A percentile compares a stretch with the other conserved stretches of the same genome.
Evolutionary conservation across 192 early-diverging fungal species (phyloP).

Genomic region (Allomyces arbusculus): DNA sequence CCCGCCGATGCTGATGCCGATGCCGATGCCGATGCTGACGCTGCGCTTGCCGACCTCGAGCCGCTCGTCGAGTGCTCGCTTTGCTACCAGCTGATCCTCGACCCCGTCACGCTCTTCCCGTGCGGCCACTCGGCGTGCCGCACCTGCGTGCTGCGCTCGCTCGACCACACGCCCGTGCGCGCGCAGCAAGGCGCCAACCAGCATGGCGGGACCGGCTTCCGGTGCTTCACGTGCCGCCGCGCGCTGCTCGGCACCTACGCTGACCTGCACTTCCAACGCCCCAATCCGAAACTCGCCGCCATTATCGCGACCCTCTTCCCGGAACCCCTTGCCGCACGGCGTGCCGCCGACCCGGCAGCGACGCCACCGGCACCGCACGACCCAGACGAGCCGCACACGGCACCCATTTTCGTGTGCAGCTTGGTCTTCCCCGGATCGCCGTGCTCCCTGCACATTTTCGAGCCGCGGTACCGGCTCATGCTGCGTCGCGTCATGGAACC

Average conservation of each 20-base stretch:
- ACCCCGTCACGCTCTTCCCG: slow-evolving; percentile 31
- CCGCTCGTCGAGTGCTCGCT: slow-evolving; percentile 30
- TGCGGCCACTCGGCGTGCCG: slow-evolving; percentile 52
- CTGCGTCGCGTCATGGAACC: slow-evolving; percentile 19
- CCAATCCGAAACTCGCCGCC: background rate
- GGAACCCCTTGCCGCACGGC: background rate
- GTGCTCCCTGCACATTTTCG: slow-evolving; percentile 39
- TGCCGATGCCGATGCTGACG: too few relatives aligned
- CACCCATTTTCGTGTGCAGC: slow-evolving; percentile 35
- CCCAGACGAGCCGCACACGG: slow-evolving; percentile 12
- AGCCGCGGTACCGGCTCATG: slow-evolving; percentile 43
- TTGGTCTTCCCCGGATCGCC: slow-evolving; percentile 37
- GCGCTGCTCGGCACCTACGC: background rate
- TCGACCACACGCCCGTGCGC: slow-evolving; percentile 20
- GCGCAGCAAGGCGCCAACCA: background rate
- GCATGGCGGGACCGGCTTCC: background rate
- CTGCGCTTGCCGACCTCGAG: background rate
- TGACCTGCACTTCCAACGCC: background rate
- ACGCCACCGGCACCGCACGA: slow-evolving; percentile 5
- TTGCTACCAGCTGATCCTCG: slow-evolving; percentile 23
- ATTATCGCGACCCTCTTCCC: background rate
- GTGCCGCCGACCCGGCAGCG: background rate
- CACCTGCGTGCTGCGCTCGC: slow-evolving; percentile 28
- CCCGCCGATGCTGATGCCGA: background rate
- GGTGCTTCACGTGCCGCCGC: background rate